These are phyloP conservation scores for Solanum paucissectum DNA, from an alignment of 257 asterid genomes.

Conservation along the genomic window DNA sequence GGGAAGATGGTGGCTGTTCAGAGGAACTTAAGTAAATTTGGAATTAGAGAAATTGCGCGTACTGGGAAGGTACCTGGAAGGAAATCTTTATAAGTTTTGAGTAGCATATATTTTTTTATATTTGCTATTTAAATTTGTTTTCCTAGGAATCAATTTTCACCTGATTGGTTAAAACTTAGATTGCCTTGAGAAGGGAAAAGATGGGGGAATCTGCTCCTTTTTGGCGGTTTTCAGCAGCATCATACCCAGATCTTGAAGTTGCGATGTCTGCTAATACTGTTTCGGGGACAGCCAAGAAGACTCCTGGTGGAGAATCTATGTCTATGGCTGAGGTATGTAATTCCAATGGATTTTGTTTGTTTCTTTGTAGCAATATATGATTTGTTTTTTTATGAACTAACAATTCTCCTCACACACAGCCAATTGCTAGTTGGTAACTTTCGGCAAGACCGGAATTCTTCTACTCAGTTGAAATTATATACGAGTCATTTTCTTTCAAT, in stretches of 20 bases:
- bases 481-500: neutral
- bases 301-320: slow-evolving; percentile 32
- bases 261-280: slow-evolving; percentile 38
- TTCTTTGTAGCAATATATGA: neutral
- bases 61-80: slow-evolving; percentile 67
- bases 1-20: slow-evolving; percentile 93
- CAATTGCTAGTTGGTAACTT: neutral
- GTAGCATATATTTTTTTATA: neutral
- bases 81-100: neutral
- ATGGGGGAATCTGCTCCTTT: slow-evolving; percentile 98
- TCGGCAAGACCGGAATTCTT: neutral
- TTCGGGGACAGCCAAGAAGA: slow-evolving; percentile 18
- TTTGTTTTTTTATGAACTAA: neutral
- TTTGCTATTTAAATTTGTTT: neutral
- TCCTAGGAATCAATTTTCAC: neutral
- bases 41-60: slow-evolving; percentile 88
- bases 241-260: slow-evolving; percentile 93
- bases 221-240: slow-evolving; percentile 97
- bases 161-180: slow-evolving; percentile 29
- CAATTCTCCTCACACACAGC: neutral
- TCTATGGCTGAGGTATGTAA: slow-evolving; percentile 54
- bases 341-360: neutral
- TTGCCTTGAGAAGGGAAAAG: slow-evolving; percentile 94
- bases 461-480: neutral
- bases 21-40: slow-evolving; percentile 84